Conservation (phyloP, 176 grass and related monocot genomes). For the Musa acuminata region DNA sequence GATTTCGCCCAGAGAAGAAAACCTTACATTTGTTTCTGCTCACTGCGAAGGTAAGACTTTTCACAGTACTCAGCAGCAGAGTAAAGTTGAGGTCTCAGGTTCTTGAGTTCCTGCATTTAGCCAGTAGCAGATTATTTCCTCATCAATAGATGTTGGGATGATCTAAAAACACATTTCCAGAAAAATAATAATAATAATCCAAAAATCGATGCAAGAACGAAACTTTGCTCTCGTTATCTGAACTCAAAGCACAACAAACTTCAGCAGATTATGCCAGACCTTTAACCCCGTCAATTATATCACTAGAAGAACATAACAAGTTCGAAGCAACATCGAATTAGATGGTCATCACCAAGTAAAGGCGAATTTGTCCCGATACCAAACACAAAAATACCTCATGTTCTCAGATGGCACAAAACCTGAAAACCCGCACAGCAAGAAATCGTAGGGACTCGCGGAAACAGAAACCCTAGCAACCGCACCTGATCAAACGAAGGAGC, state of each 20-base stretch:
- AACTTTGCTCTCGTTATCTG: neutral
- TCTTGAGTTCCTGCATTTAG: constrained; percentile 79
- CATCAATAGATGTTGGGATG: neutral
- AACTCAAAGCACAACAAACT: too few species aligned
- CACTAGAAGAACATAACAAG: too few species aligned
- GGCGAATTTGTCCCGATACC: too few species aligned
- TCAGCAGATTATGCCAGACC: too few species aligned
- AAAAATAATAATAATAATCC: neutral
- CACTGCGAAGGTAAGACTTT: constrained; percentile 81
- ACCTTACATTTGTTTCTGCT: constrained; percentile 80
- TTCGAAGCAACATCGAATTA: too few species aligned
- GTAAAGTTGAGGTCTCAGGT: constrained; percentile 93
- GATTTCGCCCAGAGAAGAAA: constrained; percentile 7
- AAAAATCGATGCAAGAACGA: neutral
- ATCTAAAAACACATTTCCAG: neutral
- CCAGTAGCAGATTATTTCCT: constrained; percentile 6
- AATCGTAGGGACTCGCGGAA: neutral
- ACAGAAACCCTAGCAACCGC: neutral
- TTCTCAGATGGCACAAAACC: too few species aligned
- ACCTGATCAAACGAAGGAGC: neutral
- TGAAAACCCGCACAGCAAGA: neutral
- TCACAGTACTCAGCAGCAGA: constrained; percentile 87
- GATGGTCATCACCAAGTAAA: too few species aligned
- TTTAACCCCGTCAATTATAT: too few species aligned
- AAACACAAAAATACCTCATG: too few species aligned